Percentiles rank a stretch among this genome's conserved stretches.
Conservation (phyloP, 441 rosid genomes). For the Populus hybrid region DNA sequence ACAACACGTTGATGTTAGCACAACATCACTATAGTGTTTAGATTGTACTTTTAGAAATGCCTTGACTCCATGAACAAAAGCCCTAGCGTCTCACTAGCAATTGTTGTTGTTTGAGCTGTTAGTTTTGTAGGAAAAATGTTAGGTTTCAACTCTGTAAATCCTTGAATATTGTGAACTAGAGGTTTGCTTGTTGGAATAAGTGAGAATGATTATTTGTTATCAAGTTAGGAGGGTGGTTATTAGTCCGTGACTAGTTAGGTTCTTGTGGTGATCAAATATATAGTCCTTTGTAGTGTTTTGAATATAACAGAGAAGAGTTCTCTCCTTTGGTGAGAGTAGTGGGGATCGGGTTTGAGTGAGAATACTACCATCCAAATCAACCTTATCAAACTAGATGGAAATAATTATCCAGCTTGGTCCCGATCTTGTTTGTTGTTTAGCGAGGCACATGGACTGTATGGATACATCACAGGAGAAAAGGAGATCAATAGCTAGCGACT, state of each 20-base stretch:
- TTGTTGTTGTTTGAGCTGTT: not conserved
- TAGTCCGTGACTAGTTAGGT: not conserved
- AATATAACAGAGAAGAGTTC: not conserved
- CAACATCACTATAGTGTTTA: not conserved
- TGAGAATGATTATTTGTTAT: not conserved
- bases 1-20: not conserved
- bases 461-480: not conserved
- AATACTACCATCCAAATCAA: not conserved
- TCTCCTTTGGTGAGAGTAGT: not conserved
- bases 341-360: not conserved
- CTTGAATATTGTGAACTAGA: not conserved
- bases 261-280: not conserved
- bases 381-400: constrained; percentile 4
- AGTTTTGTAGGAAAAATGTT: not conserved
- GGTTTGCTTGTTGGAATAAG: not conserved
- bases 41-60: not conserved
- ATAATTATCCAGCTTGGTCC: not conserved
- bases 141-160: not conserved
- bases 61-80: not conserved
- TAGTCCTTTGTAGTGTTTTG: not conserved
- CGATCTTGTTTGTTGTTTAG: not conserved
- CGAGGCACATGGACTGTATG: not conserved
- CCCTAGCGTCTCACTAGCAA: not conserved
- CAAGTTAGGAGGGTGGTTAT: not conserved
- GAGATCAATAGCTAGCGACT: not conserved